These are phyloP conservation scores for Paspalum notatum DNA, from an alignment of 176 grass and related monocot genomes.

Conservation along the genomic window DNA sequence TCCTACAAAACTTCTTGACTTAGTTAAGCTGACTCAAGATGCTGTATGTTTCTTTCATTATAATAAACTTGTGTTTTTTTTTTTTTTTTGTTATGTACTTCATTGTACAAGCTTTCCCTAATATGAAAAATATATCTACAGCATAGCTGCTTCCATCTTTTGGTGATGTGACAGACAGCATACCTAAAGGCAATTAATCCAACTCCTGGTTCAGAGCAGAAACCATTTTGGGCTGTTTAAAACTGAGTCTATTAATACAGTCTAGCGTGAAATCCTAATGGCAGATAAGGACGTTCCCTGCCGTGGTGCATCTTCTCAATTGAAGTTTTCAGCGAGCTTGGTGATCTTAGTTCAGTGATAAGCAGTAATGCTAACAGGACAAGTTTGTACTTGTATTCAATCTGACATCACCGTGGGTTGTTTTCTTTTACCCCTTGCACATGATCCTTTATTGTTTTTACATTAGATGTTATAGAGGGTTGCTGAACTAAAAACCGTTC, in stretches of 20 bases:
- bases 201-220: conserved; percentile 40
- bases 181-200: conserved; percentile 28
- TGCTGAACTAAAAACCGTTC: neutral
- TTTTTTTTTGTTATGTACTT: too few relatives aligned
- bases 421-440: neutral
- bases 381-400: neutral
- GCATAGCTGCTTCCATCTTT: neutral
- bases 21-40: neutral
- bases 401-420: neutral
- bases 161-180: conserved; percentile 20
- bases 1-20: conserved; percentile 15
- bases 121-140: conserved; percentile 25
- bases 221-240: conserved; percentile 72
- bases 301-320: conserved; percentile 13
- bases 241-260: too few relatives aligned
- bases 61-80: neutral
- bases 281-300: conserved; percentile 9
- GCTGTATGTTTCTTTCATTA: neutral
- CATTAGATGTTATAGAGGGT: neutral
- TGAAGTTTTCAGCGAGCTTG: neutral
- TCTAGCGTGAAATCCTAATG: conserved; percentile 9
- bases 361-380: neutral
- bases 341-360: neutral
- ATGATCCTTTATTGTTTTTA: neutral
- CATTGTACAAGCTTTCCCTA: conserved; percentile 8